A percentile compares a stretch with the other conserved stretches of the same genome.
phyloP scores from a whole-genome alignment of 148 eudicot genomes.

The Rhododendron kiyosumense region DNA sequence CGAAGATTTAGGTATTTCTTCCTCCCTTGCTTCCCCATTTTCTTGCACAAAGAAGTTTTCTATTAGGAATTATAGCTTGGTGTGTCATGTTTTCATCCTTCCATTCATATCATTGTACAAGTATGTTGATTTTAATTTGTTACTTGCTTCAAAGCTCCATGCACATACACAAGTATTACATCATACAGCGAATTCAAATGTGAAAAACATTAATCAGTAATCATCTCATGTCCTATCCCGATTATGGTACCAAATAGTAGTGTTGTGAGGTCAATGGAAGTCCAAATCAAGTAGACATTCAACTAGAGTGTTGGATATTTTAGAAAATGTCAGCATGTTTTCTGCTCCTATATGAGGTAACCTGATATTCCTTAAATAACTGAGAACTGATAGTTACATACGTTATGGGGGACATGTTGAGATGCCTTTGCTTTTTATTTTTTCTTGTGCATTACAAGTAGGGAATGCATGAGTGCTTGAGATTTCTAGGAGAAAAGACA shows the following conservation, averaged over 20 bases:
- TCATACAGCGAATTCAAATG: background rate
- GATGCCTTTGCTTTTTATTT: background rate
- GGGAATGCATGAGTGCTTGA: background rate
- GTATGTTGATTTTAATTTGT: background rate
- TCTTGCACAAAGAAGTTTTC: constrained; percentile 3
- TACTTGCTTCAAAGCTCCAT: background rate
- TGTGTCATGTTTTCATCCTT: background rate
- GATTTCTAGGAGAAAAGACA: background rate
- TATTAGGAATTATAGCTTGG: background rate
- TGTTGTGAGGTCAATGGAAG: background rate
- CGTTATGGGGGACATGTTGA: background rate
- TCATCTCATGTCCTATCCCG: background rate
- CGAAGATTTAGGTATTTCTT: constrained; percentile 66
- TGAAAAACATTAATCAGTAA: background rate
- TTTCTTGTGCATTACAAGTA: background rate
- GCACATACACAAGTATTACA: background rate
- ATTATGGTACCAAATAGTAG: background rate
- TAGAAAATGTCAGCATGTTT: background rate
- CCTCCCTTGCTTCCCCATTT: background rate
- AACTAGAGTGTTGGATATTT: background rate
- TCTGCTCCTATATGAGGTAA: constrained; percentile 1
- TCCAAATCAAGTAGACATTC: background rate
- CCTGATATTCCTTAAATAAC: background rate
- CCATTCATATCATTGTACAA: background rate
- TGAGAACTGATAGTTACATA: background rate